Evolutionary conservation across 1,284 basidiomycete genomes (phyloP).

Genomic region (Leccinum pachyderme): DNA sequence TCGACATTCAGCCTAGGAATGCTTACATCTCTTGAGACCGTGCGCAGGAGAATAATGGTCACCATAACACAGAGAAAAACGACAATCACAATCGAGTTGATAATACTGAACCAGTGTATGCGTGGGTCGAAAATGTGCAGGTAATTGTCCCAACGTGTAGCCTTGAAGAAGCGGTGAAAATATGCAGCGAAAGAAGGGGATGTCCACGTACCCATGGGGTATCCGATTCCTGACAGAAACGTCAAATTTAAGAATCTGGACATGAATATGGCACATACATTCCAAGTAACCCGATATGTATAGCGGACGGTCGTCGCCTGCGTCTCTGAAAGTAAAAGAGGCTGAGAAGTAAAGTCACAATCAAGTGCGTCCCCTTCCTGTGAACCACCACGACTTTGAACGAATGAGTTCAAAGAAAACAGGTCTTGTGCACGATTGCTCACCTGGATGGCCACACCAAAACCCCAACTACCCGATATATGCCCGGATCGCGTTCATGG

Average conservation of each 20-base stretch:
- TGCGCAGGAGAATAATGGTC: slow-evolving; percentile 85
- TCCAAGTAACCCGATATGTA: slow-evolving; percentile 89
- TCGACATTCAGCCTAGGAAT: slow-evolving; percentile 25
- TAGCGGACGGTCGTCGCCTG: slow-evolving; percentile 74
- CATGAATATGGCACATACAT: slow-evolving; percentile 46
- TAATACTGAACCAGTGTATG: slow-evolving; percentile 90
- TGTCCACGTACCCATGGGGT: slow-evolving; percentile 70
- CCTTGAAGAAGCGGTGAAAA: slow-evolving; percentile 43
- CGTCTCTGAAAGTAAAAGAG: slow-evolving; percentile 64
- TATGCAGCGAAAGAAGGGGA: neutral
- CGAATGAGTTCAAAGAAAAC: slow-evolving; percentile 3
- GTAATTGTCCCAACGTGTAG: slow-evolving; percentile 96
- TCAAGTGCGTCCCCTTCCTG: slow-evolving; percentile 47
- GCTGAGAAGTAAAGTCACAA: slow-evolving; percentile 37
- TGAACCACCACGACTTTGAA: slow-evolving; percentile 54
- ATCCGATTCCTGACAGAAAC: slow-evolving; percentile 62
- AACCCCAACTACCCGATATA: slow-evolving; percentile 86
- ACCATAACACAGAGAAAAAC: slow-evolving; percentile 94
- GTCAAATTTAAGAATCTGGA: slow-evolving; percentile 7
- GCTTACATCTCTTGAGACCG: slow-evolving; percentile 85
- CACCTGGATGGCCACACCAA: slow-evolving; percentile 88
- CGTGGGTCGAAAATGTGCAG: slow-evolving; percentile 77
- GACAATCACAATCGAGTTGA: slow-evolving; percentile 91
- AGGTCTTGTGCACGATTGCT: slow-evolving; percentile 1
- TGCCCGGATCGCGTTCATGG: slow-evolving; percentile 67